A percentile compares a stretch with the other conserved stretches of the same genome.
Conservation (phyloP, 495 filamentous ascomycete species). For the Aspergillus asperescens region DNA sequence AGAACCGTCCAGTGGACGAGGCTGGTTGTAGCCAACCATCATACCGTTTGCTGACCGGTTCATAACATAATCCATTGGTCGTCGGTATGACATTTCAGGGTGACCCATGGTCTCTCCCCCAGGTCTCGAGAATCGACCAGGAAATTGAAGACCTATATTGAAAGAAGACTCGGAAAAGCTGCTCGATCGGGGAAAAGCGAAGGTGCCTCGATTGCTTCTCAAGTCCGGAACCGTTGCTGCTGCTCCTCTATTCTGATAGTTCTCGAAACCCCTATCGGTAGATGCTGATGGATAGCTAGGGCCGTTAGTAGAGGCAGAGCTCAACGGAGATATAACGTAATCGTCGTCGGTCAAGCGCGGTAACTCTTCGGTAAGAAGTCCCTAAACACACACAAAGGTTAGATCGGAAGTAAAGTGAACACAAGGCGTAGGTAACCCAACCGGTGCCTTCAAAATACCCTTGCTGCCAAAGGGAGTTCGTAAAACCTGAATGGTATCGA, state of each 20-base stretch:
- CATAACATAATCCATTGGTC: slow-evolving; percentile 33
- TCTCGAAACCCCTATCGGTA: slow-evolving; percentile 25
- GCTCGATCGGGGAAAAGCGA: slow-evolving; percentile 37
- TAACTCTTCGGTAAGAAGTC: slow-evolving; percentile 35
- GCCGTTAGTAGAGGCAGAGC: slow-evolving; percentile 38
- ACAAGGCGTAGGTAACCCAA: slow-evolving; percentile 26
- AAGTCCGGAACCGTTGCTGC: slow-evolving; percentile 29
- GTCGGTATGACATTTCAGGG: slow-evolving; percentile 31
- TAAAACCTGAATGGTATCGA: slow-evolving; percentile 85
- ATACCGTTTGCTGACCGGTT: slow-evolving; percentile 28
- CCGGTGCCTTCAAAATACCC: slow-evolving; percentile 28
- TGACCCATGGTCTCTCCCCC: slow-evolving; percentile 26
- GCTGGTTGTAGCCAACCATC: slow-evolving; percentile 30
- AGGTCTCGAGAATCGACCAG: slow-evolving; percentile 29
- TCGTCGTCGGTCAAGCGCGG: slow-evolving; percentile 39
- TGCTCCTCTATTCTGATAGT: slow-evolving; percentile 28
- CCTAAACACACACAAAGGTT: slow-evolving; percentile 17
- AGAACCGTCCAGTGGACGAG: slow-evolving; percentile 33
- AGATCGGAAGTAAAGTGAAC: slow-evolving; percentile 10
- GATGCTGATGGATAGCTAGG: slow-evolving; percentile 38
- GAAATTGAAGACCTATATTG: slow-evolving; percentile 31
- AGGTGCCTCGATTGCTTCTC: slow-evolving; percentile 32
- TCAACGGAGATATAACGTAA: slow-evolving; percentile 42
- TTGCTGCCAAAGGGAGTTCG: slow-evolving; percentile 60
- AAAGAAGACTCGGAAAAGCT: slow-evolving; percentile 41